These are phyloP conservation scores for Capsella rubella DNA, from an alignment of 441 rosid genomes.

Conservation along the genomic window DNA sequence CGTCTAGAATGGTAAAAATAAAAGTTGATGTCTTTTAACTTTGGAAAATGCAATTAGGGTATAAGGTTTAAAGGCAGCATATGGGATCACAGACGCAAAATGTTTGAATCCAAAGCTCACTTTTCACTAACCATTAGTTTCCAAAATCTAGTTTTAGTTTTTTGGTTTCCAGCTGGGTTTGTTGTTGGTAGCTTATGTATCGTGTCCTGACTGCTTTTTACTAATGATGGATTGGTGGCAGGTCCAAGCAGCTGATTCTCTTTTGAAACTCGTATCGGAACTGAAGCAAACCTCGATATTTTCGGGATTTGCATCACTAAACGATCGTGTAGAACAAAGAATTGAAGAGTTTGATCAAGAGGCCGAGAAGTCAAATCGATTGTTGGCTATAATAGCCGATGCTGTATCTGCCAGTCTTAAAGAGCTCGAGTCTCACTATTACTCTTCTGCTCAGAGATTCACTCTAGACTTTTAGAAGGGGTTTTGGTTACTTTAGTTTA, in stretches of 20 bases:
- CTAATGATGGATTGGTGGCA: conserved; percentile 26
- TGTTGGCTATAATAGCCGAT: conserved; percentile 75
- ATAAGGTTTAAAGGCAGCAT: neutral
- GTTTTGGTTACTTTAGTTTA: neutral
- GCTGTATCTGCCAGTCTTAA: conserved; percentile 87
- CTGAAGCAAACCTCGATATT: conserved; percentile 88
- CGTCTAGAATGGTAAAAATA: conserved; percentile 84
- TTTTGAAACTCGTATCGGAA: conserved; percentile 84
- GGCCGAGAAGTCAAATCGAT: conserved; percentile 67
- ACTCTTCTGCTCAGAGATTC: conserved; percentile 69
- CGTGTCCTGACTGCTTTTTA: conserved; percentile 17
- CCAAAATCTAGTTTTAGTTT: too few species aligned
- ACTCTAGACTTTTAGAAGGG: conserved; percentile 36
- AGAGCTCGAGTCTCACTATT: conserved; percentile 84
- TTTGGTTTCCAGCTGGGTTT: neutral
- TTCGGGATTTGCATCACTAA: conserved; percentile 89
- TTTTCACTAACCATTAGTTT: too few species aligned
- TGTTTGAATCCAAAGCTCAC: too few species aligned
- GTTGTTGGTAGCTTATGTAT: conserved; percentile 22
- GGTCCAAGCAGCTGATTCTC: conserved; percentile 94
- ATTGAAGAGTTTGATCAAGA: conserved; percentile 65
- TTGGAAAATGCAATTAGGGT: neutral
- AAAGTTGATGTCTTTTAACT: neutral
- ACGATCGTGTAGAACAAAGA: conserved; percentile 85
- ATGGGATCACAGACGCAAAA: neutral